phyloP scores from a whole-genome alignment of 1,284 basidiomycete species.

The Farysia itapuensis region DNA sequence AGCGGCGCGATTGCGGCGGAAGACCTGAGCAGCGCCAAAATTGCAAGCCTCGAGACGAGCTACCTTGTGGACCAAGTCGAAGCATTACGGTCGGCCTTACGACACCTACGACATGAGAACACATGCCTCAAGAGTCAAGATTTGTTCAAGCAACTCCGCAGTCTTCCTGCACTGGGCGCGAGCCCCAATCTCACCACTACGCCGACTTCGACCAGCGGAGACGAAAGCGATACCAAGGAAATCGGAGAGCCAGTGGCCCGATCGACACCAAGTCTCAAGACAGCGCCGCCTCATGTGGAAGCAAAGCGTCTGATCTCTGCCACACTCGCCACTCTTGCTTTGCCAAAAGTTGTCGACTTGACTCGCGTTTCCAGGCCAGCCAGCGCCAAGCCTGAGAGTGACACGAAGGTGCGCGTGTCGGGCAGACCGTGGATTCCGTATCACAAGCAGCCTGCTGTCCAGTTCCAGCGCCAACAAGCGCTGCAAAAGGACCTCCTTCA shows the following conservation, averaged over 20 bases:
- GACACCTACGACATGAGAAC: slow-evolving; percentile 88
- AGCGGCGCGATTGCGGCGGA: slow-evolving; percentile 6
- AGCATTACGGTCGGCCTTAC: slow-evolving; percentile 81
- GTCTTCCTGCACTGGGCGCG: slow-evolving; percentile 64
- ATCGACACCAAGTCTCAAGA: neutral
- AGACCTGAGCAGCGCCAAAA: slow-evolving; percentile 4
- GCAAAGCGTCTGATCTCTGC: slow-evolving; percentile 8
- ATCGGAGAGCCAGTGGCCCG: slow-evolving; percentile 12
- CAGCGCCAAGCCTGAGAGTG: neutral
- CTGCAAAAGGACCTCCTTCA: slow-evolving; percentile 3
- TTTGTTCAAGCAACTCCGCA: slow-evolving; percentile 76
- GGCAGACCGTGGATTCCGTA: slow-evolving; percentile 24
- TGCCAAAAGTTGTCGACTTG: slow-evolving; percentile 47
- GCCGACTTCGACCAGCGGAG: slow-evolving; percentile 6
- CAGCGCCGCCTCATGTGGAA: neutral
- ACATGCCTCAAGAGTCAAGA: slow-evolving; percentile 86
- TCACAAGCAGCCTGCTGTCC: slow-evolving; percentile 20
- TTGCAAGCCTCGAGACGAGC: slow-evolving; percentile 34
- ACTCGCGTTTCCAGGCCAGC: slow-evolving; percentile 4
- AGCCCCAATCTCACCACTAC: neutral
- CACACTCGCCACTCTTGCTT: slow-evolving; percentile 13
- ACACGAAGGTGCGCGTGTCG: neutral
- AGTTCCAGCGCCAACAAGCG: slow-evolving; percentile 13
- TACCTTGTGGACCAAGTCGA: slow-evolving; percentile 69
- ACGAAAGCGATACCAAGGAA: slow-evolving; percentile 25